Percentiles rank a stretch among this genome's conserved stretches.
Conservation (phyloP, 305 asterid species). For the Fraxinus baroniana region DNA sequence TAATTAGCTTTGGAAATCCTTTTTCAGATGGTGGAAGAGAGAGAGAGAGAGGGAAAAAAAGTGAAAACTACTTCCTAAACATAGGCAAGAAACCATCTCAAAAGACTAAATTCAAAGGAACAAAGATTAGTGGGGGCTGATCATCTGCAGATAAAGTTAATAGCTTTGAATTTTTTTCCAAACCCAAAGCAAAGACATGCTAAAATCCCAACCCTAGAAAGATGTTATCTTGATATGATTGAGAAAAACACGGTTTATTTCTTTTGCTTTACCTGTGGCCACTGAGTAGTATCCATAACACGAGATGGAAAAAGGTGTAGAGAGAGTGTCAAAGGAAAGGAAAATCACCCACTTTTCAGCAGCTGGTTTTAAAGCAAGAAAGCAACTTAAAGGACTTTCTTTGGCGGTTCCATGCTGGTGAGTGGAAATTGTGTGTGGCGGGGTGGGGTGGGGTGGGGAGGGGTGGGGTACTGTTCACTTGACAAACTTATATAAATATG, state of each 20-base stretch:
- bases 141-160: constrained; percentile 6
- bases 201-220: constrained; percentile 21
- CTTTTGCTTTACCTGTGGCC: constrained; percentile 56
- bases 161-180: neutral
- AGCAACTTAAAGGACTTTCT: constrained; percentile 39
- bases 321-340: constrained; percentile 34
- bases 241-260: constrained; percentile 29
- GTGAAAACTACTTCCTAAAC: neutral
- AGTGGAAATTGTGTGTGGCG: constrained; percentile 19
- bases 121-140: constrained; percentile 7
- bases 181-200: constrained; percentile 14
- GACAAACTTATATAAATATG: neutral
- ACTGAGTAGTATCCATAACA: constrained; percentile 61
- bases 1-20: neutral
- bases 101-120: constrained; percentile 1
- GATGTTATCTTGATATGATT: constrained; percentile 34
- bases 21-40: neutral
- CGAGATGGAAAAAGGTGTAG: constrained; percentile 22
- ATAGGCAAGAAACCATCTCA: constrained; percentile 2
- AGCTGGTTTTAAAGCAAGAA: constrained; percentile 45
- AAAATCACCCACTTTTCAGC: constrained; percentile 32
- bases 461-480: constrained; percentile 18
- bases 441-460: constrained; percentile 3
- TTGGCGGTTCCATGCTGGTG: constrained; percentile 39
- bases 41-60: neutral